Base-by-base conservation (phyloP, 2,329 filamentous ascomycete species). In the Ophiosphaerella herpotricha region DNA sequence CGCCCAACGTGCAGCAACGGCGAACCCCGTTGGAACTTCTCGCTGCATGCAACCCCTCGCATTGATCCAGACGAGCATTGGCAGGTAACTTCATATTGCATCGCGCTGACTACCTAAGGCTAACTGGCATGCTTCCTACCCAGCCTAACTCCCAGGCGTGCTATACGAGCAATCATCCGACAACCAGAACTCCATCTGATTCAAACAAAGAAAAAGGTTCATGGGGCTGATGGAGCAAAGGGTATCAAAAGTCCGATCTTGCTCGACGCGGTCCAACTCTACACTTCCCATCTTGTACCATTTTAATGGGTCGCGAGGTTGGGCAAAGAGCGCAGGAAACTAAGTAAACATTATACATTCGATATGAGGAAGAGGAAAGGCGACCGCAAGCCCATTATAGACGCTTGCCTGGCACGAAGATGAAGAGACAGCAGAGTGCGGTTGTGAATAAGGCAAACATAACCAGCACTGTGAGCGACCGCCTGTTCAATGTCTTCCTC, bases 361-460 rank as follows among this genome's bases (percentile, higher is more conserved):
- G 31, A 46, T 37, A 45, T 29, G 26, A 29, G 26, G 9, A 42
- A 44, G 43, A 43, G 36, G 43, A 36, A 36, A 21, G 41, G 39
- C 21, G 14, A 16, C 32, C 36, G 16, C 35, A 12, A 29, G 26
- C 11, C 11, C 26, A 34, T 49, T 39, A 94, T 38, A 95, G 80
- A 54, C 89, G 81, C 71, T 89, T 95, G 46, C 94, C 93, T 1
- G 94, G 94, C 4, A 99, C 94, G 50, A 99, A 87, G 62, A 97
- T 92, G 77, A 99, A 99, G 23, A 99, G 79, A 50, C 94, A 83
- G 64, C 90, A 90, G 12, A 97, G 77, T n/a, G 86, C 90, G 3
- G 90, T 86, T 57, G 93, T 90, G 46, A 95, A 80, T 29, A 95
- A 71, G 24, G 87, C 71, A 26, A 92, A 92, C 54, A 94, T 82